Base-by-base conservation (phyloP, 805 yeast species). In the Saturnispora sekii region DNA sequence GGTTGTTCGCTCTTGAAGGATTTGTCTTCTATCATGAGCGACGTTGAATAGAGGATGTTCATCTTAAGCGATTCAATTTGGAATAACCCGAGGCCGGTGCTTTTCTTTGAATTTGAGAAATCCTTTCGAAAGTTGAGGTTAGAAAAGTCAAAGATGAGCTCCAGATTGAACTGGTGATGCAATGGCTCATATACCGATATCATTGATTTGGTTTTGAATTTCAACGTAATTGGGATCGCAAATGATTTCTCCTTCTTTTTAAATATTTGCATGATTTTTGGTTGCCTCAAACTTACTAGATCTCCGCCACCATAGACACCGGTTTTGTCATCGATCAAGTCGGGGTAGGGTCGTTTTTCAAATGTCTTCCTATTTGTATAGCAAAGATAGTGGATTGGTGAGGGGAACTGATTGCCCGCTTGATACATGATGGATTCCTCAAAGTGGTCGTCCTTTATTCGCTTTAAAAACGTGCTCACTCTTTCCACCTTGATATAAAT, bases 131-230 rank as follows among this genome's bases (percentile, higher is more conserved):
- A 40, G 21, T 32, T 12, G 4, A 32, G 9, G 8, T 32, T n/a
- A 5, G 15, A 11, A n/a, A 18, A 31, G 17, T 35, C 33, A 10
- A 35, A 21, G 7, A 8, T 6, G n/a, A 32, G 36, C 4, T 21
- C 26, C 16, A 43, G 15, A 32, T 43, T n/a, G 14, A 43, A 32
- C 16, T 32, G 37, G 5, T 31, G 16, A 28, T 17, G 18, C 10
- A 43, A 18, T 32, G 40, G 41, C 6, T 43, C 45, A 26, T 35
- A 31, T 11, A 37, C 14, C 16, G 41, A 37, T 16, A 43, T 15
- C 32, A 37, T 11, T 10, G 40, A 35, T 16, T 18, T 11, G 6
- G 28, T 5, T 11, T 14, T 32, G 21, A 43, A 38, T n/a, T 31
- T 33, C 12, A 35, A 6, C 7, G 29, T 32, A 10, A 36, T 11